These are phyloP conservation scores for Starmerella cellae DNA, from an alignment of 805 yeast genomes.

Conservation along the genomic window DNA sequence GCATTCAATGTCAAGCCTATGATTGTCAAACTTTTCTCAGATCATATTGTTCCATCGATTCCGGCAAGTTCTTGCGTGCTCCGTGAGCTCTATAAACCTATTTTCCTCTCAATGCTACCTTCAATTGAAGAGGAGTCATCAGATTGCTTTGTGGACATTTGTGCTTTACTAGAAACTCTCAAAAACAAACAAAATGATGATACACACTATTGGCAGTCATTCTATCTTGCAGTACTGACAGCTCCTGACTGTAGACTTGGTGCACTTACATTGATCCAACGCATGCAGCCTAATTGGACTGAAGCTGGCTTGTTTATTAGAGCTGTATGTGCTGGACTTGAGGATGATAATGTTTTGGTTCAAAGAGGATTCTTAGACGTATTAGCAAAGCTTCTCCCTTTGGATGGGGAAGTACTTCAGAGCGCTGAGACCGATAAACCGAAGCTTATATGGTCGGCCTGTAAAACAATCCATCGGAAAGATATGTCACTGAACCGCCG, in stretches of 20 bases:
- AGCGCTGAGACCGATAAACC: conserved; percentile 40
- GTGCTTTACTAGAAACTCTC: conserved; percentile 48
- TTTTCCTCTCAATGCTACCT: conserved; percentile 62
- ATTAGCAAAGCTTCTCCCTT: conserved; percentile 50
- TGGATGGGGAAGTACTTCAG: conserved; percentile 43
- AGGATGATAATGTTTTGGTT: conserved; percentile 54
- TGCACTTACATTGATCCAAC: conserved; percentile 60
- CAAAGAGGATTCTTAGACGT: conserved; percentile 84
- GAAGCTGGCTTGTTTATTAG: conserved; percentile 69
- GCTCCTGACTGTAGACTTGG: conserved; percentile 75
- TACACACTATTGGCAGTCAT: conserved; percentile 72
- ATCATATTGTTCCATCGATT: conserved; percentile 41
- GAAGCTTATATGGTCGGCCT: conserved; percentile 48
- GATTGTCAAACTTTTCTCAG: conserved; percentile 48
- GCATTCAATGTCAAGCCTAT: conserved; percentile 78
- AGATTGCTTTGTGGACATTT: conserved; percentile 55
- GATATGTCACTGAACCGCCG: conserved; percentile 94
- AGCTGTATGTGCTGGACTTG: conserved; percentile 58
- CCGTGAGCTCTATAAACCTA: conserved; percentile 48
- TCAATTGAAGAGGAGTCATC: conserved; percentile 88
- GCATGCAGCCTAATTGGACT: conserved; percentile 33
- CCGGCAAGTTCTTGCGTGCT: conserved; percentile 28
- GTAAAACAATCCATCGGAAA: conserved; percentile 50
- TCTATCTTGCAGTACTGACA: conserved; percentile 61
- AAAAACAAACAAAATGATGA: conserved; percentile 48